Evolutionary conservation across 1,284 basidiomycete species (phyloP).

Genomic region (Neonothopanus nambi): DNA sequence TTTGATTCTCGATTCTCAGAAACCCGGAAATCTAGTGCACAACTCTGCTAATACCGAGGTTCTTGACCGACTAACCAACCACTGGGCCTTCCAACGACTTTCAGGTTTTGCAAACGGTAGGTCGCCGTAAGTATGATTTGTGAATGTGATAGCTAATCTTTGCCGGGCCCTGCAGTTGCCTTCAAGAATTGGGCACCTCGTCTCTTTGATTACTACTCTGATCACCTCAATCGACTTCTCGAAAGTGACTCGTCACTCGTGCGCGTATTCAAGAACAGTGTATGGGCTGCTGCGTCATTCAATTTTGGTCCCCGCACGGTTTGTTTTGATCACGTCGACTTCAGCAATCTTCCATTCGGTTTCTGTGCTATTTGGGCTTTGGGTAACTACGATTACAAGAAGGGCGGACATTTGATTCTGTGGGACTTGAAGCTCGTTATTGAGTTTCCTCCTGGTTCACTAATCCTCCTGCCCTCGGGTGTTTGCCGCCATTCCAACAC

Average conservation of each 20-base stretch:
- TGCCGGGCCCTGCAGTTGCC: too few species aligned
- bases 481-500: slow-evolving; percentile 7
- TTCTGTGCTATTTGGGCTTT: slow-evolving; percentile 15
- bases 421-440: slow-evolving; percentile 25
- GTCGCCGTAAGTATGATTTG: too few species aligned
- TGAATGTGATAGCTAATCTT: too few species aligned
- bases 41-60: background rate
- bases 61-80: background rate
- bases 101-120: background rate
- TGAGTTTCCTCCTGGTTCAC: slow-evolving; percentile 23
- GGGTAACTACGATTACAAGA: slow-evolving; percentile 22
- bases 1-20: background rate
- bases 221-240: too few species aligned
- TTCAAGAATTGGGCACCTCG: too few species aligned
- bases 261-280: slow-evolving; percentile 1
- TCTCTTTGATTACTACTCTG: background rate
- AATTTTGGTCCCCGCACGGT: slow-evolving; percentile 8
- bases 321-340: slow-evolving; percentile 3
- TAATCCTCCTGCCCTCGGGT: slow-evolving; percentile 28
- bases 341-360: slow-evolving; percentile 3
- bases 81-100: background rate
- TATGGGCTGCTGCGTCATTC: slow-evolving; percentile 8
- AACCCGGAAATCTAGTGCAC: background rate
- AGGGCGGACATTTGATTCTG: slow-evolving; percentile 29
- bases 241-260: background rate